Base-by-base conservation (phyloP, 192 early-diverging fungal species). In the Umbelopsis isabellina region DNA sequence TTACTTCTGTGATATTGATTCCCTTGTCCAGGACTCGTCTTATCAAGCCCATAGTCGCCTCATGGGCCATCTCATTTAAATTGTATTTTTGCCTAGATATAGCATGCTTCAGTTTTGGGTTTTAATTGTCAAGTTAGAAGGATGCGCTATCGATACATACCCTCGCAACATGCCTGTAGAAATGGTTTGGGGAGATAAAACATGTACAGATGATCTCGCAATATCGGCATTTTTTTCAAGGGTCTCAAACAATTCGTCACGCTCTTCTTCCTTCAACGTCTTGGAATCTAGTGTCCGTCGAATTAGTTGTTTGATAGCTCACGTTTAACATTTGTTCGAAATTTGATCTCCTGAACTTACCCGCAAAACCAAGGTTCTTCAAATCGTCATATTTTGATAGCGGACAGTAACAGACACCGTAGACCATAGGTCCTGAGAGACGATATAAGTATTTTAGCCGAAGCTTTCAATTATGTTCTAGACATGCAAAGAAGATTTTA, bases 31-130 rank as follows among this genome's bases (percentile, higher is more conserved):
- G 61, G 0, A 87, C 85, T 6, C 88, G 81, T 5, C 81, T 75
- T 44, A 99, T 93, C 10, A 99, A 78, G 61, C 86, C 79, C 18
- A 98, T 95, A 0, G 98, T 99, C 1, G 95, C 91, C 52, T 96
- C 92, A 72, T 99, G 96, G 0, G 98, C 96, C 68, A 97, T 78
- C 21, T 87, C 85, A 70, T 99, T 99, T 22, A 99, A 80, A 69
- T 95, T 99, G 73, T 94, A 93, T 49, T 96, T 97, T 44, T 84
- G 73, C 27, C 93, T 91, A 35, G 13, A 2, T 13, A 23, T 2
- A 49, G 13, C 16, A 45, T 37, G 27, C 25, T 67, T 61, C 35
- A 20, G 21, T 10, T 12, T n/a, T 8, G 9, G n/a, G 12, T 22
- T 64, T n/a, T 46, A 18, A 52, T 15, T 72, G 11, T 25, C 7